These are phyloP conservation scores for Zea mays DNA, from an alignment of 176 grass and related monocot species.

Conservation along the genomic window Zm-B73-REFERENCE-NAM-5.0 NC_050097.1:143197001-143197500, in stretches of 20 bases:
- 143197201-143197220: not conserved
- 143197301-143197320: not conserved
- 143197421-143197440: no score
- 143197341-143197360: not conserved
- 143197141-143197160: not conserved
- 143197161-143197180: not conserved
- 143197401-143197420: no score
- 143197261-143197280: not conserved
- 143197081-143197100: not conserved
- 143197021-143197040: not conserved
- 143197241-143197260: not conserved
- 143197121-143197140: not conserved
- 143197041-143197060: not conserved
- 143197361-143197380: no score
- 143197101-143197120: no score
- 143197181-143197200: not conserved
- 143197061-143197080: not conserved
- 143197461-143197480: no score
- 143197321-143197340: not conserved
- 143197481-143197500: not conserved
- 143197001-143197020: not conserved
- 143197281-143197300: not conserved
- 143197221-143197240: not conserved
- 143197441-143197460: no score
- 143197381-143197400: no score